These are phyloP conservation scores for Rhizodiscina lignyota DNA, from an alignment of 495 filamentous ascomycete species.

Conservation along the genomic window DNA sequence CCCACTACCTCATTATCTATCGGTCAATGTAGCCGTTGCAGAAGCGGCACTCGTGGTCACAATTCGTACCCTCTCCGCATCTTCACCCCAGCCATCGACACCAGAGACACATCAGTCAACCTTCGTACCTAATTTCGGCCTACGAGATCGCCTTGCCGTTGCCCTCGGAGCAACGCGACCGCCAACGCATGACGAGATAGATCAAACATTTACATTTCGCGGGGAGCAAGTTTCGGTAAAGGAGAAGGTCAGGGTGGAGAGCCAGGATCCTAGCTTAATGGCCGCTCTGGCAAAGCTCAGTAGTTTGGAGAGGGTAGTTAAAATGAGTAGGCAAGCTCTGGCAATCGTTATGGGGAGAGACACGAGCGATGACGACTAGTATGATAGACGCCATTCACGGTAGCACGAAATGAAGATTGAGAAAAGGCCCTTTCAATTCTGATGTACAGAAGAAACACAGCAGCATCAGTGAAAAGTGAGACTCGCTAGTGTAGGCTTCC, in stretches of 20 bases:
- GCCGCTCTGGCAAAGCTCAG: constrained; percentile 75
- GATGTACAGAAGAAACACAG: too few relatives aligned
- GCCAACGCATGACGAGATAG: constrained; percentile 54
- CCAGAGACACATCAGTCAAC: constrained; percentile 23
- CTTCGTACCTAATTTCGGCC: constrained; percentile 30
- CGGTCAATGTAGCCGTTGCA: constrained; percentile 59
- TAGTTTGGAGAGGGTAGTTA: constrained; percentile 59
- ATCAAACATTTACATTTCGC: constrained; percentile 45
- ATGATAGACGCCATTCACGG: too few relatives aligned
- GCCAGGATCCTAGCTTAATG: constrained; percentile 77
- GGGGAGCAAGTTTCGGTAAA: constrained; percentile 60
- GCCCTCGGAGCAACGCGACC: constrained; percentile 33
- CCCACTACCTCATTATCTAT: constrained; percentile 39
- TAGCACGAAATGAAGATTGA: too few relatives aligned
- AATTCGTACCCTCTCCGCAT: constrained; percentile 60
- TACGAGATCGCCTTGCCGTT: constrained; percentile 39
- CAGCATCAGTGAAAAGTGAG: too few relatives aligned
- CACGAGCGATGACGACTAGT: constrained; percentile 6
- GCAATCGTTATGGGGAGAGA: constrained; percentile 63
- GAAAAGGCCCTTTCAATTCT: too few relatives aligned
- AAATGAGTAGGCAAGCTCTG: constrained; percentile 50
- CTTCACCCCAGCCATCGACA: constrained; percentile 36
- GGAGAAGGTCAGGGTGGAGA: constrained; percentile 84
- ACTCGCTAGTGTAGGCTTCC: too few relatives aligned
- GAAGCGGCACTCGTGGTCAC: constrained; percentile 65